Base-by-base conservation (phyloP, 2,329 filamentous ascomycete genomes). In the Mariannaea sp. region DNA sequence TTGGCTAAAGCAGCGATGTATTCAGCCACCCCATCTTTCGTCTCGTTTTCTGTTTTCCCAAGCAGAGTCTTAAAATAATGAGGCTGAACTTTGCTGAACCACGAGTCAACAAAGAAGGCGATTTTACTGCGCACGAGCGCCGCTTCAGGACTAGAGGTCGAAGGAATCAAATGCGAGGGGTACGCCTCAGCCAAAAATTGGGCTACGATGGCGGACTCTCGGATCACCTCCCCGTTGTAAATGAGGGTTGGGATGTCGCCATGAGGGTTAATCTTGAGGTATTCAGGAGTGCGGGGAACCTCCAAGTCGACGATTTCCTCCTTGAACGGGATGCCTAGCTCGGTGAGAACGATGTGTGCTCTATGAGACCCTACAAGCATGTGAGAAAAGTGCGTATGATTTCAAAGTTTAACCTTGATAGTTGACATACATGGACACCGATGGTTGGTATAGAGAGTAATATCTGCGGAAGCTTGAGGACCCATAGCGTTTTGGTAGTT, bases 241-340 rank as follows among this genome's bases (percentile, higher is more conserved):
- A 81, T 80, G 50, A 94, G 73, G 0, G 84, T 75, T 1, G 90
- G 90, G 4, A 94, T 89, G 3, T 92, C 82, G 12, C 90, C 90
- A 51, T 89, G 84, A 60, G 89, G 89, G 75, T 93, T 92, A 68
- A 94, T 75, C 45, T 86, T 77, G 7, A 94, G 80, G 68, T 93
- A 94, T 77, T 86, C 89, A 30, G 82, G 76, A 22, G 87, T 84
- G 8, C 90, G 84, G 0, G 90, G 89, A 8, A 72, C 80, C 61
- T 74, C 71, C 40, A 94, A 78, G 68, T 93, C 87, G 62, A 95
- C 88, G 52, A 84, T 82, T 55, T 89, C 84, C 60, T 90, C 85
- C 52, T 89, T 84, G 64, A 83, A 89, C 0, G 82, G 76, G 24
- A 92, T 67, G 9, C 78, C 78, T 9, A 88, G 80, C 66, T 91